phyloP scores from a whole-genome alignment of 1,139 yeast genomes.

The Hansenula lynferdii region DNA sequence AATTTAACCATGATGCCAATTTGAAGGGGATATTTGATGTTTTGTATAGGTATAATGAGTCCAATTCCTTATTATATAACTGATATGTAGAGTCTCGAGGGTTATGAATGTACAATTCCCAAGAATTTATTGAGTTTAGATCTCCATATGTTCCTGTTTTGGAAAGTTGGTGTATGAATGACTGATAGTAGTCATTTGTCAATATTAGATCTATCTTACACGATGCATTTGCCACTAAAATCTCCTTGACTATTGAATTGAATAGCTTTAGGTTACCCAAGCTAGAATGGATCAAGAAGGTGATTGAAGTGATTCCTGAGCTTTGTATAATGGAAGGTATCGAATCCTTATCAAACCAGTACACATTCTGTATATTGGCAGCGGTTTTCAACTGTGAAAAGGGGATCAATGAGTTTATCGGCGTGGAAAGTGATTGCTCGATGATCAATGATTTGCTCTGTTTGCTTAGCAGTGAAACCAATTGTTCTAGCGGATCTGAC shows the following conservation, averaged over 20 bases:
- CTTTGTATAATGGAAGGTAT: conserved; percentile 4
- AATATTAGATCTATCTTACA: conserved; percentile 17
- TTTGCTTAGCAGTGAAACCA: conserved; percentile 12
- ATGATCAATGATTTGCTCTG: conserved; percentile 43
- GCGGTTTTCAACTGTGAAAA: conserved; percentile 51
- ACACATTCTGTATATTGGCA: conserved; percentile 53
- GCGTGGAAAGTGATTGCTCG: conserved; percentile 49
- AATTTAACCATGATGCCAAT: conserved; percentile 31
- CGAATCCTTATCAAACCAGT: conserved; percentile 48
- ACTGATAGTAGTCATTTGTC: conserved; percentile 17
- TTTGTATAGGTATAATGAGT: conserved; percentile 30
- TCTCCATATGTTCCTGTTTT: conserved; percentile 17
- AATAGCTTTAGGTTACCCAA: conserved; percentile 13
- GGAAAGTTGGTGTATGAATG: conserved; percentile 19
- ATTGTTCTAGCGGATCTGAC: conserved; percentile 4
- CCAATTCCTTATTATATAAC: conserved; percentile 14
- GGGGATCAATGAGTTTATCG: conserved; percentile 56
- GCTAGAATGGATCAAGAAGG: conserved; percentile 16
- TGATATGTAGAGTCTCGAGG: conserved; percentile 3
- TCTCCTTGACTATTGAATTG: conserved; percentile 12
- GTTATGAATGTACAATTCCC: conserved; percentile 10
- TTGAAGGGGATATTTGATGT: conserved; percentile 32
- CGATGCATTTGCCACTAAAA: conserved; percentile 9
- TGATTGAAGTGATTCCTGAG: conserved; percentile 11
- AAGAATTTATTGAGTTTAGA: conserved; percentile 8